Base-by-base conservation (phyloP, 257 asterid species). In the Oldenlandia corymbosa region DNA sequence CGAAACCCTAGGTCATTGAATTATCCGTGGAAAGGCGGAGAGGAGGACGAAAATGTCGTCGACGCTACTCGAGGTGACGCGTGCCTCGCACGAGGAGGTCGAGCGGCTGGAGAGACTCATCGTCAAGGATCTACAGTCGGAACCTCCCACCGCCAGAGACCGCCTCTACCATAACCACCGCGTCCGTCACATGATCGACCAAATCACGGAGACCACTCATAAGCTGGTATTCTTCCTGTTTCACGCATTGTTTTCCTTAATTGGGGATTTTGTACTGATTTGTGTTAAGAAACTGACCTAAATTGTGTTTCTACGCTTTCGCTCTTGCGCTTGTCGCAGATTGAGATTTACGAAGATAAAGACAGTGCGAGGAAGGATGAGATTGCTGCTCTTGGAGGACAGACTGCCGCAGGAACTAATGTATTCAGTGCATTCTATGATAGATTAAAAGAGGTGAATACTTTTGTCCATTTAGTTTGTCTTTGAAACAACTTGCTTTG, bases 351-450 rank as follows among this genome's bases (percentile, higher is more conserved):
- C 59, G 97, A 84, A 67, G 97, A 90, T 68, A 78, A 84, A 41
- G 99, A 93, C 74, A 79, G 53, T 58, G 85, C 95, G 24, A 78
- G 96, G 85, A 90, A 83, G 77, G 99, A 93, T 70, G 99, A 93
- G 76, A 93, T 93, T 76, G 99, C 96, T 10, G 95, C 96, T 3
- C 95, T 93, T 5, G 97, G 97, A 65, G 99, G 97, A 14, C 94
- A 81, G 84, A 89, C 96, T 31, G 76, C 82, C 0, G 65, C 95
- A 5, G 94, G 96, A 9, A 79, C 96, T 34, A 90, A 90, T 66
- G 92, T 93, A 37, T 90, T 87, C 65, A 90, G 99, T 76, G 95
- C 94, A 9, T 93, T 93, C 83, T 90, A 93, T 60, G 97, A 90
- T 71, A 78, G 97, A 65, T 72, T 93, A 49, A 93, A 87, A 74